Evolutionary conservation across 345 rosid genomes (phyloP).

Genomic region (Murraya paniculata): DNA sequence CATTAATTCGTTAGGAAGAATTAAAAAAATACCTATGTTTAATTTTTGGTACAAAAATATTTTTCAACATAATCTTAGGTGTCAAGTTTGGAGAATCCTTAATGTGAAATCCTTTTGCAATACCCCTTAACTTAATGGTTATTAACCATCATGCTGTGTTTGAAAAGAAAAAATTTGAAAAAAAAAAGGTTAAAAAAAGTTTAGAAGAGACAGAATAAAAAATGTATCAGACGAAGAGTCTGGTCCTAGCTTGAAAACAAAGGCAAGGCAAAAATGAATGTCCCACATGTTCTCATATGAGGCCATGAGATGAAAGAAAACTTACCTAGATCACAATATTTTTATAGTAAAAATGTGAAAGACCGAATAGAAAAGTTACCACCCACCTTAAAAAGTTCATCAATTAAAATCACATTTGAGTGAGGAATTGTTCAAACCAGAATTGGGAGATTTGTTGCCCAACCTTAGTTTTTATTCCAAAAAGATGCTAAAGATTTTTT

Average conservation of each 20-base stretch:
- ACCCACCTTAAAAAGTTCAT: slow-evolving; percentile 10
- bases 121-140: too few species aligned
- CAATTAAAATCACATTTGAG: neutral
- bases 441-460: neutral
- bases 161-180: too few species aligned
- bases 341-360: neutral
- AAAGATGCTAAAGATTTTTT: neutral
- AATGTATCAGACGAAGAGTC: neutral
- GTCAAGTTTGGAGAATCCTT: too few species aligned
- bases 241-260: slow-evolving; percentile 11
- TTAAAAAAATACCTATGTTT: too few species aligned
- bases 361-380: neutral
- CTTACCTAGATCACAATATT: neutral
- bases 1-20: neutral
- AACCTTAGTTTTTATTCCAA: neutral
- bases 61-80: too few species aligned
- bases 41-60: too few species aligned
- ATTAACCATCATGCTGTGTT: too few species aligned
- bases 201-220: too few species aligned
- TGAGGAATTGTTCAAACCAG: slow-evolving; percentile 8
- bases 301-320: neutral
- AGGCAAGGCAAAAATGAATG: slow-evolving; percentile 10
- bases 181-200: neutral
- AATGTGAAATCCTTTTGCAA: too few species aligned
- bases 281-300: neutral